Base-by-base conservation (phyloP, 148 eudicot species). In the Rhododendron vialii region DNA sequence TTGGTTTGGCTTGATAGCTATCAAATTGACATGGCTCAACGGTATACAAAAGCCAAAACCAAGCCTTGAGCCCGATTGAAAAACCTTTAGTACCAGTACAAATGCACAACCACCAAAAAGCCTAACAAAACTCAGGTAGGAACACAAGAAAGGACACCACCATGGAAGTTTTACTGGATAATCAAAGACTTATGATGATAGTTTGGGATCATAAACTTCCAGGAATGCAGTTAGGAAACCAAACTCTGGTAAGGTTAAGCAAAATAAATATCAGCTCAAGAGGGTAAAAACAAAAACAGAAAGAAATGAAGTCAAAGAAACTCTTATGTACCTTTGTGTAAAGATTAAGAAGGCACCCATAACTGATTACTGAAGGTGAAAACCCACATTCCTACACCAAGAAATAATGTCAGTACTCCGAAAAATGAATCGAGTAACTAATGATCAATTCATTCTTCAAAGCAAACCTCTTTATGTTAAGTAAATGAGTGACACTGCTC, bases 341-440 rank as follows among this genome's bases (percentile, higher is more conserved):
- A 86, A 93, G 95, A 91, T 97, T 97, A 71, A 97, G 91, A 76
- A 97, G 92, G 85, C 99, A 97, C 82, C 98, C 99, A 90, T 93
- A 97, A 65, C 91, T 97, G 88, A 97, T 75, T 36, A 97, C 91
- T 24, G 95, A 90, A 87, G 98, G 98, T 53, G 90, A 88, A 86
- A 95, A 94, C 86, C 99, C 99, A 91, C 97, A 95, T 91, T 96
- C 98, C 99, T 96, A 84, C 83, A 87, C 71, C 20, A 84, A 84
- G 78, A 38, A 85, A 83, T 45, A 77, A 43, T 45, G 86, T 89
- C 38, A 87, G 83, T 78, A 71, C 28, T 30, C 65, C 24, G 2
- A 59, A 59, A 59, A 20, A 22, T 59, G 22, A 59, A 59, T 59
- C 10, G 9, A 76, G 10, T 61, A 22, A 61, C 38, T 26, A 17